Evolutionary conservation across 345 rosid genomes (phyloP).

Genomic region (Hibiscus mutabilis): DNA sequence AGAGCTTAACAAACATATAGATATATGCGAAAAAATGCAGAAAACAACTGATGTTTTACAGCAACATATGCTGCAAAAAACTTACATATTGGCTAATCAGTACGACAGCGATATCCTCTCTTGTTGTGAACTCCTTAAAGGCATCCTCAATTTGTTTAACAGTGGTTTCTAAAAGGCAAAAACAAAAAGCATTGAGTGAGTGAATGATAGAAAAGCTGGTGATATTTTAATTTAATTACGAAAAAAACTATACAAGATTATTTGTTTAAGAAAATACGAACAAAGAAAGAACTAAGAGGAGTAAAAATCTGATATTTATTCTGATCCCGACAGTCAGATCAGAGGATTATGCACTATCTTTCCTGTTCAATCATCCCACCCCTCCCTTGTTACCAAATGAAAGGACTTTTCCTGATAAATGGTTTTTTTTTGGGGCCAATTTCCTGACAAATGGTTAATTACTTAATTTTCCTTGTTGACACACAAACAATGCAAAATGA

Average conservation of each 20-base stretch:
- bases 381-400: background rate
- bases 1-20: background rate
- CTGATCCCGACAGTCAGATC: background rate
- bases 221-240: background rate
- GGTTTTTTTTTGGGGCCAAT: background rate
- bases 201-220: background rate
- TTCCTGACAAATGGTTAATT: background rate
- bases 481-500: background rate
- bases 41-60: background rate
- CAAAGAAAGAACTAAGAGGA: background rate
- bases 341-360: background rate
- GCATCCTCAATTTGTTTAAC: conserved; percentile 81
- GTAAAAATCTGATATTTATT: background rate
- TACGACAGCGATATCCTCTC: conserved; percentile 46
- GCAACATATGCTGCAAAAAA: conserved; percentile 11
- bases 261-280: background rate
- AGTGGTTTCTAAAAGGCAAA: conserved; percentile 52
- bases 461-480: background rate
- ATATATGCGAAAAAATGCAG: background rate
- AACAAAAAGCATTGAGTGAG: background rate
- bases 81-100: conserved; percentile 51
- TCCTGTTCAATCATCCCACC: background rate
- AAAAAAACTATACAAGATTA: background rate
- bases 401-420: background rate
- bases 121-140: conserved; percentile 72